Evolutionary conservation across 805 yeast genomes (phyloP), one percentile per base, ranked within the genome.

Genomic region (Brettanomyces anomalus): DNA sequence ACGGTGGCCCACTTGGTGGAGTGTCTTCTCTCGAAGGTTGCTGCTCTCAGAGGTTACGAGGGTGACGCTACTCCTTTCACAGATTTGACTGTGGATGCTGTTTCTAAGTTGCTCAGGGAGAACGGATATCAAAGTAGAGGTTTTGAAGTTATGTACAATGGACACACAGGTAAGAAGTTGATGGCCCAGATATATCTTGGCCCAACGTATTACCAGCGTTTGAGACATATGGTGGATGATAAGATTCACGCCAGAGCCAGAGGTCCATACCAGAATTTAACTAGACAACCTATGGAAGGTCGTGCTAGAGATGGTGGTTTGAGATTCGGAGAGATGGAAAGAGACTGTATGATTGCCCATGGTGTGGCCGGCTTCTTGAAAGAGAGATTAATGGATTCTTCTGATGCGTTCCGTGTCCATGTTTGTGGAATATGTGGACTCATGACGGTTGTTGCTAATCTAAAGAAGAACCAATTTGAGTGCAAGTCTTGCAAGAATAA

Each of bases 341-440:
- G 99, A 72, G 99, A 93, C 75, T 93, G 99, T 83, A 90, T 93
- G 97, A 93, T 93, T 73, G 98, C 99, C 2, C 97, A 93, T 62
- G 99, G 99, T 64, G 97, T 97, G 13, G 97, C 98, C 4, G 94
- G 97, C 6, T 90, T 93, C 72, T 76, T 93, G 70, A 88, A 90
- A 66, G 99, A 93, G 70, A 77, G 99, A 64, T 72, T 93, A 64
- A 90, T 93, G 97, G 97, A 93, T 66, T 96, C 97, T 11, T 90
- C 97, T 0, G 99, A 93, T 70, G 97, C 97, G 2, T 93, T 93
- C 74, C 77, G 97, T 66, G 97, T 93, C 36, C 97, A 93, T 62
- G 82, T 93, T 26, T 93, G 99, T 72, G 98, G 97, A 59, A 79
- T 90, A 57, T 93, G 99, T 74, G 99, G 99, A 36, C 76, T 94